Conservation (phyloP, 169 alveolate genomes). For the Plasmodium fragile region DNA sequence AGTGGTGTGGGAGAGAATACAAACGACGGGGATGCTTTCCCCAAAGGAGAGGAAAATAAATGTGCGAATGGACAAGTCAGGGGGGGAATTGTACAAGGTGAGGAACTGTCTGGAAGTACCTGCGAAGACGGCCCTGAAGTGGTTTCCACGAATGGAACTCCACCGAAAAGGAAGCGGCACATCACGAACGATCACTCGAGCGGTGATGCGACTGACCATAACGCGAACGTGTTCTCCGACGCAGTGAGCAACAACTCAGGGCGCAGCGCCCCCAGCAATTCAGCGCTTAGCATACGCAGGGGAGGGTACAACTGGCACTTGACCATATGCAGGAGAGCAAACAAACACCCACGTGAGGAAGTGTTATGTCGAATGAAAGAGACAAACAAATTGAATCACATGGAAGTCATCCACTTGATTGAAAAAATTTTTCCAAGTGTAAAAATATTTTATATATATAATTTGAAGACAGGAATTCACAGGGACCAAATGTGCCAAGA, state of each 20-base stretch:
- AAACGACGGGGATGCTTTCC: not conserved
- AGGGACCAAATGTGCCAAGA: conserved; percentile 25
- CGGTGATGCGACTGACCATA: not conserved
- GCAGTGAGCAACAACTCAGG: conserved; percentile 44
- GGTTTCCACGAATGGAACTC: not conserved
- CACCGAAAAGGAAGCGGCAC: not conserved
- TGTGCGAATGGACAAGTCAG: not conserved
- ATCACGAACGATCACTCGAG: not conserved
- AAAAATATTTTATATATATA: conserved; percentile 23
- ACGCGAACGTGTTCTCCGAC: conserved; percentile 1
- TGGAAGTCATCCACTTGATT: conserved; percentile 18
- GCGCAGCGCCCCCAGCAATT: not conserved
- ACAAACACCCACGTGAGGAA: not conserved
- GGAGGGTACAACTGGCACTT: conserved; percentile 47
- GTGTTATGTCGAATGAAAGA: not conserved
- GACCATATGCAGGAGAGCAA: conserved; percentile 32
- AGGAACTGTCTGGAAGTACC: not conserved
- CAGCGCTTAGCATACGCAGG: not conserved
- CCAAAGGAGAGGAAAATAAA: not conserved
- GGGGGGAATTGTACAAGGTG: not conserved
- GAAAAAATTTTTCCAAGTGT: conserved; percentile 24
- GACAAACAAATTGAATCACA: not conserved
- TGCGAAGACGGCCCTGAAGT: not conserved
- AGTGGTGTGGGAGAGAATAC: not conserved
- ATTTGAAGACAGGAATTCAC: conserved; percentile 31